Conservation (phyloP, 1,139 yeast genomes). For the Yamadazyma atmosphaerica region DNA sequence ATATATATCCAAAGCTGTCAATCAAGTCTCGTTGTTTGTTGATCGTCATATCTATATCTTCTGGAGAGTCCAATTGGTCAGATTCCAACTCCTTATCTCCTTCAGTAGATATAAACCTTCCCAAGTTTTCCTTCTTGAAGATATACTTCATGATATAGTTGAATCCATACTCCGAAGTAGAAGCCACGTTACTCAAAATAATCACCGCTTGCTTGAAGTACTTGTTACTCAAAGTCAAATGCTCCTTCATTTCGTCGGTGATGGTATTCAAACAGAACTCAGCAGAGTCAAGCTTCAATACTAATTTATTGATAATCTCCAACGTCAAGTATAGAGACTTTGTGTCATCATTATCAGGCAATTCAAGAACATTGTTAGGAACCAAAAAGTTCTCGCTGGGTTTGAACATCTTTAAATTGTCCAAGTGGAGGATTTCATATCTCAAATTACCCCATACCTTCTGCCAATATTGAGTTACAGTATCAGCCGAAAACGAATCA, state of each 20-base stretch:
- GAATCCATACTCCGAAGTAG: conserved; percentile 37
- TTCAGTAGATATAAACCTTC: conserved; percentile 30
- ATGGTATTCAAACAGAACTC: conserved; percentile 39
- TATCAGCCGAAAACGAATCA: conserved; percentile 46
- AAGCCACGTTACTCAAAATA: conserved; percentile 58
- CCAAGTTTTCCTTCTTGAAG: conserved; percentile 37
- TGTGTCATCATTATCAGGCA: conserved; percentile 38
- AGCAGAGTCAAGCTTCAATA: conserved; percentile 27
- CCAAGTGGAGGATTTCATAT: conserved; percentile 80
- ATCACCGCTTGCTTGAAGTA: conserved; percentile 59
- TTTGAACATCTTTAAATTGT: conserved; percentile 28
- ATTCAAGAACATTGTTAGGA: conserved; percentile 29
- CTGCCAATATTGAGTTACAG: conserved; percentile 61
- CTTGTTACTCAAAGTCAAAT: conserved; percentile 52
- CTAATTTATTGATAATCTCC: conserved; percentile 44
- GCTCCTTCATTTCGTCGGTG: conserved; percentile 56
- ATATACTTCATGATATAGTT: conserved; percentile 42
- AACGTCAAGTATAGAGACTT: conserved; percentile 50
- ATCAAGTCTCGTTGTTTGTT: conserved; percentile 62
- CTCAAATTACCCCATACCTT: conserved; percentile 87
- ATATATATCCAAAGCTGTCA: conserved; percentile 57
- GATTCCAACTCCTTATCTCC: conserved; percentile 9
- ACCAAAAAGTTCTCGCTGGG: conserved; percentile 26
- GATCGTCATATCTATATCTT: conserved; percentile 41
- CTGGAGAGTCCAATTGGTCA: conserved; percentile 19